These are phyloP conservation scores for Bonnemaisonia californica DNA, from an alignment of 31 red algal species.

Conservation along the genomic window DNA sequence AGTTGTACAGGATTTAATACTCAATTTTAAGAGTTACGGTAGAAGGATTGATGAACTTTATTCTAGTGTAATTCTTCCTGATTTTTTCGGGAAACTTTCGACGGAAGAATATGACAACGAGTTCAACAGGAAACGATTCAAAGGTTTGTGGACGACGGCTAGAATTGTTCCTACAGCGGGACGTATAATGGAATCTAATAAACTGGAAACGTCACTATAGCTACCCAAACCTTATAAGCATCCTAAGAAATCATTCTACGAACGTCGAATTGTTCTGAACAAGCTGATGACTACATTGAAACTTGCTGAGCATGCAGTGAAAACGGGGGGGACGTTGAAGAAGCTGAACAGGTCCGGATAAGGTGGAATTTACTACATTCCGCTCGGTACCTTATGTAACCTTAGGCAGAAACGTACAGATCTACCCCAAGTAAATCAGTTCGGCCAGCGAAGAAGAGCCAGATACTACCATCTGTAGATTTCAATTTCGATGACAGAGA, in stretches of 20 bases:
- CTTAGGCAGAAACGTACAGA: conserved; percentile 31
- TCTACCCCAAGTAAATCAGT: background rate
- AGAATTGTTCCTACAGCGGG: background rate
- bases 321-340: background rate
- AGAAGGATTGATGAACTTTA: background rate
- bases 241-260: conserved; percentile 2
- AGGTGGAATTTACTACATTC: background rate
- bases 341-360: conserved; percentile 1
- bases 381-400: background rate
- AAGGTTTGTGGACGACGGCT: conserved; percentile 6
- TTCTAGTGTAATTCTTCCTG: background rate
- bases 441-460: conserved; percentile 2
- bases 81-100: background rate
- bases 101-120: background rate
- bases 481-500: no score
- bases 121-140: background rate
- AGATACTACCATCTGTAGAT: background rate
- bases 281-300: conserved; percentile 25
- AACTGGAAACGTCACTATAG: background rate
- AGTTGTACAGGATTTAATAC: background rate
- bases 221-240: background rate
- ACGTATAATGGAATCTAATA: background rate
- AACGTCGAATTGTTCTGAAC: background rate
- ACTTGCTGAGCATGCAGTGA: conserved; percentile 8
- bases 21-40: background rate